Evolutionary conservation across 108 stramenopile species (phyloP).

Genomic region (Skeletonema tropicum): DNA sequence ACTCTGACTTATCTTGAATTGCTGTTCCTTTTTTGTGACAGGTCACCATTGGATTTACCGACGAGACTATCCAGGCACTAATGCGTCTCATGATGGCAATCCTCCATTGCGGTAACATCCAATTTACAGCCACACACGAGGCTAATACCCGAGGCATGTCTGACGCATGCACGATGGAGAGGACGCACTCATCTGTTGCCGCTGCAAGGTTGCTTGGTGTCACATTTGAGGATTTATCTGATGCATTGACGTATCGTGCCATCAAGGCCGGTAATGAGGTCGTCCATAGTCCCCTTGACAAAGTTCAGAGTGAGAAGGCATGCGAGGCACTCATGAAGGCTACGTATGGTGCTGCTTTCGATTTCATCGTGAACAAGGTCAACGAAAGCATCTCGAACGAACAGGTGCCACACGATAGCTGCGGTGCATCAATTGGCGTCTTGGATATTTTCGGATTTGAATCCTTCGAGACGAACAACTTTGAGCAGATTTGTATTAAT

Average conservation of each 20-base stretch:
- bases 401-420: conserved; percentile 14
- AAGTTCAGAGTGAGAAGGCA: conserved; percentile 83
- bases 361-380: conserved; percentile 87
- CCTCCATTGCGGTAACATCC: conserved; percentile 86
- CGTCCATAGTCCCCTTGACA: conserved; percentile 69
- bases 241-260: conserved; percentile 78
- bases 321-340: conserved; percentile 95
- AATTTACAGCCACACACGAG: conserved; percentile 66
- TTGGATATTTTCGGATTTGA: conserved; percentile 98
- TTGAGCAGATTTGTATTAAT: conserved; percentile 98
- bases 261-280: conserved; percentile 83
- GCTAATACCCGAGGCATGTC: conserved; percentile 31
- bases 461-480: conserved; percentile 86
- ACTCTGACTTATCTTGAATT: neutral
- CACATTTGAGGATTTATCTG: conserved; percentile 68
- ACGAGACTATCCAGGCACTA: conserved; percentile 65
- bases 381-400: conserved; percentile 73
- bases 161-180: conserved; percentile 77
- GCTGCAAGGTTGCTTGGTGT: conserved; percentile 82
- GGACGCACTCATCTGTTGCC: conserved; percentile 60
- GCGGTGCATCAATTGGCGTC: conserved; percentile 88
- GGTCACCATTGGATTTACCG: conserved; percentile 77
- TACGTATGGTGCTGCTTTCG: conserved; percentile 91
- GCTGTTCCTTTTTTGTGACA: conserved; percentile 17
- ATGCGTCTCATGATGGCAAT: conserved; percentile 78